Percentiles rank a stretch among this genome's conserved stretches.
phyloP scores from a whole-genome alignment of 2,329 filamentous ascomycete species.

The Talaromyces sp. region DNA sequence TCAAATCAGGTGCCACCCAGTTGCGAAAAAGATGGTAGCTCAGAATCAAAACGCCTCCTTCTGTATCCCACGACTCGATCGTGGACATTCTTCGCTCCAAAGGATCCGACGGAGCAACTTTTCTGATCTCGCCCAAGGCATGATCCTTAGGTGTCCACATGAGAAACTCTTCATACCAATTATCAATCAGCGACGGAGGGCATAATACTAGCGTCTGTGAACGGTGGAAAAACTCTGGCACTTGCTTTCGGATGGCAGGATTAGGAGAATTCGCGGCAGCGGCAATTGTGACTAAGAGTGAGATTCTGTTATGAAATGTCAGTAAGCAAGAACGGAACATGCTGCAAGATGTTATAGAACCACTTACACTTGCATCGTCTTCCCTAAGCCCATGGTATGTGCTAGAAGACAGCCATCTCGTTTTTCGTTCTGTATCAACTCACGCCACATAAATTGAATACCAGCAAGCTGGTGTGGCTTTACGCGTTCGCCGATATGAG shows the following conservation, averaged over 20 bases:
- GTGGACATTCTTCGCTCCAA: conserved; percentile 38
- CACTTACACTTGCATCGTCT: conserved; percentile 76
- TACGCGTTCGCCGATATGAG: conserved; percentile 59
- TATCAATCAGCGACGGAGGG: conserved; percentile 68
- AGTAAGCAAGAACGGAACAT: conserved; percentile 7
- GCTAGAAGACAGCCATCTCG: conserved; percentile 75
- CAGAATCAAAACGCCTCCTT: conserved; percentile 69
- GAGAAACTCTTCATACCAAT: conserved; percentile 74
- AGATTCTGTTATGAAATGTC: conserved; percentile 49
- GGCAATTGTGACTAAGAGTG: conserved; percentile 69
- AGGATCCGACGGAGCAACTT: conserved; percentile 46
- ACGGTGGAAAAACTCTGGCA: conserved; percentile 60
- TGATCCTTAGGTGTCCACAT: conserved; percentile 58
- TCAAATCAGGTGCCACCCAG: conserved; percentile 41
- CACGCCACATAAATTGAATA: conserved; percentile 83
- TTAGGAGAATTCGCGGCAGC: conserved; percentile 60
- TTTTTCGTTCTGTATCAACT: conserved; percentile 60
- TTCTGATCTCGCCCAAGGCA: conserved; percentile 53
- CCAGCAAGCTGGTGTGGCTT: conserved; percentile 78
- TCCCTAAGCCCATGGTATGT: conserved; percentile 88
- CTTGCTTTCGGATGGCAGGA: conserved; percentile 54
- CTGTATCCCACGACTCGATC: conserved; percentile 56
- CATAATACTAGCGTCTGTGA: conserved; percentile 69
- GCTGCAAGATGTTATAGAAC: not conserved
- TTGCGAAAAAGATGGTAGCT: conserved; percentile 66